Evolutionary conservation across 2,329 filamentous ascomycete species (phyloP).

Genomic region (Monilinia laxa): DNA sequence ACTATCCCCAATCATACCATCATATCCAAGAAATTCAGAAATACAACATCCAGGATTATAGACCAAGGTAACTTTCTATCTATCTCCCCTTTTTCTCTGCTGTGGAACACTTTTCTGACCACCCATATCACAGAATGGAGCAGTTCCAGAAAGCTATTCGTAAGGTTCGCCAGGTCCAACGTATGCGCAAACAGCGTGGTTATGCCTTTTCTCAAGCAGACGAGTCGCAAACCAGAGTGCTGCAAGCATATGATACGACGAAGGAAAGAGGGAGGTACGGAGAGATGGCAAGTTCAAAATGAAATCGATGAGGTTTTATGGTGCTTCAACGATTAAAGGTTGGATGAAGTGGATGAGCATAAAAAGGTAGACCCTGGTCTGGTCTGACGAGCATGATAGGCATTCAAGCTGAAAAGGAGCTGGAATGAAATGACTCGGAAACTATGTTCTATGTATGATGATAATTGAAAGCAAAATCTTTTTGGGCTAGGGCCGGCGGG

Average conservation of each 20-base stretch:
- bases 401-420: constrained; percentile 3
- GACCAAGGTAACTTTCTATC: constrained; percentile 68
- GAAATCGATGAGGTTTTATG: not conserved
- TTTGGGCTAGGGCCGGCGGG: constrained; percentile 15
- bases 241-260: constrained; percentile 98
- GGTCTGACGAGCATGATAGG: constrained; percentile 3
- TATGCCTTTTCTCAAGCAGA: constrained; percentile 98
- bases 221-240: constrained; percentile 88
- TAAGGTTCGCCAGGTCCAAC: constrained; percentile 96
- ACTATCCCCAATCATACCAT: constrained; percentile 91
- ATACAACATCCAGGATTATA: constrained; percentile 99
- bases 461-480: constrained; percentile 16
- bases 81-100: not conserved
- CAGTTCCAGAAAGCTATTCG: constrained; percentile 99
- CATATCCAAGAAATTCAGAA: constrained; percentile 99
- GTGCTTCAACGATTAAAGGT: not conserved
- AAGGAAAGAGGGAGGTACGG: constrained; percentile 87
- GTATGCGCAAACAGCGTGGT: constrained; percentile 98
- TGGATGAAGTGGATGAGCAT: not conserved
- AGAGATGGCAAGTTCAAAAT: constrained; percentile 66
- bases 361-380: constrained; percentile 14
- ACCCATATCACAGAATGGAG: constrained; percentile 71
- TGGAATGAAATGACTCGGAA: constrained; percentile 7
- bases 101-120: constrained; percentile 30
- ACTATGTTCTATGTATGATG: constrained; percentile 20